Percentiles rank a stretch among this genome's conserved stretches.
Evolutionary conservation across 129 eudicot species (phyloP).

Genomic region (Flaveria linearis): DNA sequence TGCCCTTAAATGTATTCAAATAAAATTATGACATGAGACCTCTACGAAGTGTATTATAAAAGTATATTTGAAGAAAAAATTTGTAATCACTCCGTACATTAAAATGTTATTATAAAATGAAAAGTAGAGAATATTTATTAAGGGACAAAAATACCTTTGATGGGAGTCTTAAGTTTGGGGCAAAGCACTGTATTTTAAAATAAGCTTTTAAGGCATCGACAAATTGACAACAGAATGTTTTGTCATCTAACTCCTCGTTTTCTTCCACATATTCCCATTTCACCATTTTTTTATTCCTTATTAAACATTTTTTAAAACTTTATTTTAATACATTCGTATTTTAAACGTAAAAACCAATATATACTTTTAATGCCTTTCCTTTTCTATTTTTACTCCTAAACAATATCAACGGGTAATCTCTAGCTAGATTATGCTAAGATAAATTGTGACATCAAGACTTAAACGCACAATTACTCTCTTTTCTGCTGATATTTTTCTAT

Average conservation of each 20-base stretch:
- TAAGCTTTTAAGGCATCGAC: conserved; percentile 17
- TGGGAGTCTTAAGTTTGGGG: conserved; percentile 42
- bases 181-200: conserved; percentile 25
- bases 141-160: conserved; percentile 44
- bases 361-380: neutral
- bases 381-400: too few relatives aligned
- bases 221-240: conserved; percentile 49
- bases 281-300: neutral
- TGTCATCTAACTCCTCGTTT: conserved; percentile 48
- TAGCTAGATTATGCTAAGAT: too few relatives aligned
- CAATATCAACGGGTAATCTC: too few relatives aligned
- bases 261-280: conserved; percentile 38
- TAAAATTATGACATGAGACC: too few relatives aligned
- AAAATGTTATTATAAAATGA: neutral
- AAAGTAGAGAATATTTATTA: conserved; percentile 28
- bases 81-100: too few relatives aligned
- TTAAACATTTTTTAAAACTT: neutral
- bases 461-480: too few relatives aligned
- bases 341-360: neutral
- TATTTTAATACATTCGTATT: neutral
- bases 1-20: too few relatives aligned
- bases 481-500: too few relatives aligned
- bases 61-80: too few relatives aligned
- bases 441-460: too few relatives aligned
- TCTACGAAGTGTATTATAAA: too few relatives aligned